Base-by-base conservation (phyloP, 179 eudicot genomes). In the Silene vulgaris region DNA sequence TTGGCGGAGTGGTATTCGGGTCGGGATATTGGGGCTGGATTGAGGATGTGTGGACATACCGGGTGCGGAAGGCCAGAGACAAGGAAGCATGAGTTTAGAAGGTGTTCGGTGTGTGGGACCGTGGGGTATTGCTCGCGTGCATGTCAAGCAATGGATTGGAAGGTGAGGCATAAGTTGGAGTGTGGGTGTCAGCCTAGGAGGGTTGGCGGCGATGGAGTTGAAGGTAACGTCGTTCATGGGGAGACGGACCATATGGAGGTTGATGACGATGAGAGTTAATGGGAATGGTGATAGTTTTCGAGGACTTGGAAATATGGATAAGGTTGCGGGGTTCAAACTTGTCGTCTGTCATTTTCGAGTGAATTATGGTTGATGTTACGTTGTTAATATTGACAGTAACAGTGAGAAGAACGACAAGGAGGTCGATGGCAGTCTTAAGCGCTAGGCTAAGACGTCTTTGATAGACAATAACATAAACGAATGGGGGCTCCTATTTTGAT, bases 121-220 rank as follows among this genome's bases (percentile, higher is more conserved):
- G 97, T 89, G 28, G 90, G 89, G 50, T 92, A 90, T 69, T 92
- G 97, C 79, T 92, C 97, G 5, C 89, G 97, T 3, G 97, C 92
- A 12, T 92, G 97, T 75, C 97, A 92, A 72, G 97, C 97, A 69
- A 87, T 90, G 1, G 97, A 92, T 65, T 92, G 97, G 97, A 90
- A 90, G 87, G 74, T 87, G 75, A 80, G 93, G 29, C 97, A 92
- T 63, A 92, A 90, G 82, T 83, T 54, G 21, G 94, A 88, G 76
- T 92, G 97, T 60, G 68, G 80, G 19, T 93, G 89, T 37, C 77
- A 80, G 59, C n/a, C 59, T 13, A 52, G 17, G 59, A 3, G 5
- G 5, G 59, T 52, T 1, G 88, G 82, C 0, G 93, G 63, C 0
- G 85, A 75, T 32, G 94, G 62, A 0, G 90, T 71, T 0, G 82